Base-by-base conservation (phyloP, 257 asterid species). In the Nyctanthes arbortristis region DNA sequence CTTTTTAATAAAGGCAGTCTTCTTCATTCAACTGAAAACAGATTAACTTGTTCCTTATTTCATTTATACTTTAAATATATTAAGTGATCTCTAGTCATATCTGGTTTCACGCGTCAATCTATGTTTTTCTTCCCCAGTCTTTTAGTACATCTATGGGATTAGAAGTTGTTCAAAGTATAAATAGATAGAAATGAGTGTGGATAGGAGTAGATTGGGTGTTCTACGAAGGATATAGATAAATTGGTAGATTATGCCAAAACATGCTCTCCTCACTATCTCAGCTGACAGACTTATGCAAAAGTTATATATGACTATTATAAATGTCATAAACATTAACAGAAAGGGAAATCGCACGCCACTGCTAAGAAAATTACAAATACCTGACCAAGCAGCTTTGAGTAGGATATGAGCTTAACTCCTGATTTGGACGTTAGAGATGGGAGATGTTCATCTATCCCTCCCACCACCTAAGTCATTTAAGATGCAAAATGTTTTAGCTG, bases 391-490 rank as follows among this genome's bases (percentile, higher is more conserved):
- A 93, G 81, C 73, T 75, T 87, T 30, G 88, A 60, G 78, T 89
- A 91, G 2, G 97, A 91, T 70, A 93, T 60, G 63, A 89, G 79
- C 85, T 82, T 78, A 67, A 91, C 88, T 75, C 99, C 90, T 16
- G 90, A 27, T 43, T 81, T 66, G 25, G 88, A 79, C 45, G 99
- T 96, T 77, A 91, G 94, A 69, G 99, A 86, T 59, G 97, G 99
- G 70, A 93, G 89, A 82, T 91, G 90, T 65, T 89, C 92, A 76
- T 91, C 96, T 35, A 86, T 80, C 63, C 96, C 97, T 56, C 96
- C 99, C 61, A 93, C 94, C 45, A 93, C 99, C 99, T 93, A 76
- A 61, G 61, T 18, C 52, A 79, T 75, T 47, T 49, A 75, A 61
- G 33, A 63, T 28, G 45, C 39, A 66, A 77, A 49, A 62, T 45